phyloP scores from a whole-genome alignment of 495 filamentous ascomycete genomes.

The Viridothelium virens region DNA sequence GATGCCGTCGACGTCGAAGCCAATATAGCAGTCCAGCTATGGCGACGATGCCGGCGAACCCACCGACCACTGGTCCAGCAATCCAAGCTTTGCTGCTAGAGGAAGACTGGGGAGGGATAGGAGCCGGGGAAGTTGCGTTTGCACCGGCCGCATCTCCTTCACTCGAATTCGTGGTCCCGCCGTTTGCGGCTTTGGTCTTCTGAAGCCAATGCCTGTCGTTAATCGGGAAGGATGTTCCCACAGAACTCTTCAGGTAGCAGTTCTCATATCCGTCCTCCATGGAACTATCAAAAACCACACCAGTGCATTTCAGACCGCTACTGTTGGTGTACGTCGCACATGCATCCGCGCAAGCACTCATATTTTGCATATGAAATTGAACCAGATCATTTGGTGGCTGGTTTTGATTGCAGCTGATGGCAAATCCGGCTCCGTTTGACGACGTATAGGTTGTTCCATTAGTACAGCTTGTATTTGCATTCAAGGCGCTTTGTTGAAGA shows the following conservation, averaged over 20 bases:
- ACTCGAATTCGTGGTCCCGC: not conserved
- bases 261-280: not conserved
- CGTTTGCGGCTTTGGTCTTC: not conserved
- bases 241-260: not conserved
- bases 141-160: not conserved
- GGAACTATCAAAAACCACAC: not conserved
- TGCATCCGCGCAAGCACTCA: not conserved
- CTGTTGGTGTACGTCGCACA: conserved; percentile 4
- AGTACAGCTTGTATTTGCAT: not conserved
- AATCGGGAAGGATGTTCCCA: not conserved
- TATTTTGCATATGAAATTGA: not conserved
- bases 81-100: not conserved
- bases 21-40: not conserved
- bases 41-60: not conserved
- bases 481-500: not conserved
- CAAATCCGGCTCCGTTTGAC: not conserved
- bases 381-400: not conserved
- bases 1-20: not conserved
- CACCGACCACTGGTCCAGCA: conserved; percentile 6
- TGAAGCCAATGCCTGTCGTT: not conserved
- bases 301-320: not conserved
- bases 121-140: not conserved
- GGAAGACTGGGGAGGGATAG: too few relatives aligned
- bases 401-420: not conserved
- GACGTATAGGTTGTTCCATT: conserved; percentile 1